Conservation (phyloP, 768 basidiomycete genomes). For the Galerina sulciceps region DNA sequence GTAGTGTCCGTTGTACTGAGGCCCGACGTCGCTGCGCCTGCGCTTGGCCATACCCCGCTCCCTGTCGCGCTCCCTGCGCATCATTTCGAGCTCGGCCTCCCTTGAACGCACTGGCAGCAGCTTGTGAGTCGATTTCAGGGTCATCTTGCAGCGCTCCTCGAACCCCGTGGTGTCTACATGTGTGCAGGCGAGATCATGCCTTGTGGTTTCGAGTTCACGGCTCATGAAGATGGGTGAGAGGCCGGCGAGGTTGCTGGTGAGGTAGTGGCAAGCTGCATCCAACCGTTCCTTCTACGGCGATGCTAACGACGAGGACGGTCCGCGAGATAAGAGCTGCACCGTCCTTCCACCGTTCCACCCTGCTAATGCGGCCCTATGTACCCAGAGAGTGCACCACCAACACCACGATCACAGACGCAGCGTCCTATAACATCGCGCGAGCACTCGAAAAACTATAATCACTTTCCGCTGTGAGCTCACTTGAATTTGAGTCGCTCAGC, state of each 20-base stretch:
- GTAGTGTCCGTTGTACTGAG: slow-evolving; percentile 22
- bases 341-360: too few species aligned
- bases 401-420: too few species aligned
- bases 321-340: slow-evolving; percentile 32
- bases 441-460: too few species aligned
- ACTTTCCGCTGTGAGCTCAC: too few species aligned
- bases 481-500: too few species aligned
- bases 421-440: too few species aligned
- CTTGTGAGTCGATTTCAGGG: slow-evolving; percentile 67
- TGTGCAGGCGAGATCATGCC: slow-evolving; percentile 57
- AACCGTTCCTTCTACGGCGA: slow-evolving; percentile 50
- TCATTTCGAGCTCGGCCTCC: slow-evolving; percentile 63
- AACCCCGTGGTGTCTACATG: slow-evolving; percentile 57
- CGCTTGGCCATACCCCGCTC: slow-evolving; percentile 37
- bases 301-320: slow-evolving; percentile 28
- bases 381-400: too few species aligned
- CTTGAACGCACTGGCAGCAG: slow-evolving; percentile 55
- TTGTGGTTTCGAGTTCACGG: slow-evolving; percentile 60
- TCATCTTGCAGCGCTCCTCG: slow-evolving; percentile 63
- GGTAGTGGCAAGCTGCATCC: slow-evolving; percentile 49
- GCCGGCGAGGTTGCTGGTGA: slow-evolving; percentile 46
- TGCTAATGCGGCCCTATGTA: too few species aligned
- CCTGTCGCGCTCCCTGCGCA: slow-evolving; percentile 44
- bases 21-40: slow-evolving; percentile 33
- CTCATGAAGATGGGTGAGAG: slow-evolving; percentile 47